These are phyloP conservation scores for Nothophaeocryptopus gaeumannii DNA, from an alignment of 2,329 filamentous ascomycete species.

Conservation along the genomic window DNA sequence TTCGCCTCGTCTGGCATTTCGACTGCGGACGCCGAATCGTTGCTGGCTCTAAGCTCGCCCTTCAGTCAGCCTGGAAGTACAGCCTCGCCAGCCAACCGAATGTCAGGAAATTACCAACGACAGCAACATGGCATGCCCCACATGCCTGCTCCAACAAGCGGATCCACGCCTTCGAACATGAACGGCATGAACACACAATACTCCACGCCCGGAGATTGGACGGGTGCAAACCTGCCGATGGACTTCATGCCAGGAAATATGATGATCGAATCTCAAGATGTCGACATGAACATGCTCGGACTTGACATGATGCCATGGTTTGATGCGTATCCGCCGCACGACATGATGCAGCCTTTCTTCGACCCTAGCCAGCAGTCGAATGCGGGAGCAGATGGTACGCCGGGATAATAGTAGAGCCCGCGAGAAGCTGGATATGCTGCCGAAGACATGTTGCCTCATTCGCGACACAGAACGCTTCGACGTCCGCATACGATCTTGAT, in stretches of 20 bases:
- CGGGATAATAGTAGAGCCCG: not conserved
- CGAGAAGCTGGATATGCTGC: too few species aligned
- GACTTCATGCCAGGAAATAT: slow-evolving; percentile 49
- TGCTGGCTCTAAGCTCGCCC: slow-evolving; percentile 51
- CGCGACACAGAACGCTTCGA: too few species aligned
- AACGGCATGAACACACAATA: slow-evolving; percentile 15
- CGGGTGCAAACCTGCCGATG: slow-evolving; percentile 14
- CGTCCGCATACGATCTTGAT: too few species aligned
- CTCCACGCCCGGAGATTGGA: slow-evolving; percentile 2
- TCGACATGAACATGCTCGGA: slow-evolving; percentile 68
- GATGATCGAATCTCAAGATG: slow-evolving; percentile 73
- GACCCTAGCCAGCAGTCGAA: slow-evolving; percentile 14
- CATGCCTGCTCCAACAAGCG: slow-evolving; percentile 9
- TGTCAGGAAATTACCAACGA: slow-evolving; percentile 6
- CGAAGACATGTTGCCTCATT: too few species aligned
- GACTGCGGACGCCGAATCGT: slow-evolving; percentile 19
- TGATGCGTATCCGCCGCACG: slow-evolving; percentile 61
- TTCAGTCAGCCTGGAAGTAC: slow-evolving; percentile 32
- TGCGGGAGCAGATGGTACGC: slow-evolving; percentile 7
- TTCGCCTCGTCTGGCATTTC: slow-evolving; percentile 6
- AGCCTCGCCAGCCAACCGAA: slow-evolving; percentile 11
- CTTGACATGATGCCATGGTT: slow-evolving; percentile 73
- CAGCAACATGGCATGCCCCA: slow-evolving; percentile 6
- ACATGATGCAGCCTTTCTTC: slow-evolving; percentile 26
- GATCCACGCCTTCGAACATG: slow-evolving; percentile 16